Conservation (phyloP, 1,284 basidiomycete genomes). For the Peniophora sp. region DNA sequence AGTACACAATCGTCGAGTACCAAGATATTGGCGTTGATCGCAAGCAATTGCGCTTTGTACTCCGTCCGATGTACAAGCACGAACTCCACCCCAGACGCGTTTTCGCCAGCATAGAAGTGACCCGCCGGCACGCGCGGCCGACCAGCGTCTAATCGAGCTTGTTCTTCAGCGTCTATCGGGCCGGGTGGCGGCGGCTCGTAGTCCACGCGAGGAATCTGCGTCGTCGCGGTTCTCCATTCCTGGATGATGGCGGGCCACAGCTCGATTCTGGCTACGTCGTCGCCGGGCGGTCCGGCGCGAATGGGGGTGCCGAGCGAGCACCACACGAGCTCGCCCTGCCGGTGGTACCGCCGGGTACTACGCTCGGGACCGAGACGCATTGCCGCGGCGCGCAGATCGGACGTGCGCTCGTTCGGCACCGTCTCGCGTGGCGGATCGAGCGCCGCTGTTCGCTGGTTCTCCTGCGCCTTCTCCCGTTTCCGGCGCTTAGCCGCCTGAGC, state of each 20-base stretch:
- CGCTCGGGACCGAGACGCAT: conserved; percentile 26
- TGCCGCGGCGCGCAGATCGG: conserved; percentile 48
- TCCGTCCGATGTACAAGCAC: conserved; percentile 42
- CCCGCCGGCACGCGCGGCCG: background rate
- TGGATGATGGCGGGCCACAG: conserved; percentile 72
- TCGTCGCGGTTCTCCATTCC: conserved; percentile 40
- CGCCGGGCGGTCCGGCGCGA: conserved; percentile 12
- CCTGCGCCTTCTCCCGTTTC: conserved; percentile 41
- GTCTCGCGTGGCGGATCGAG: too few species aligned
- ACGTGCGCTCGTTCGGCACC: conserved; percentile 27
- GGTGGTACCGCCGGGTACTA: conserved; percentile 42
- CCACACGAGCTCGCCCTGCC: conserved; percentile 71
- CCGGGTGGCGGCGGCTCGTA: background rate
- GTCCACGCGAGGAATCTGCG: conserved; percentile 14
- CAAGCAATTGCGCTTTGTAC: conserved; percentile 62
- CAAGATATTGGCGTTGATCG: conserved; percentile 35
- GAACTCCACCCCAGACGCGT: too few species aligned
- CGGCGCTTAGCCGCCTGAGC: conserved; percentile 32
- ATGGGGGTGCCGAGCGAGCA: conserved; percentile 51
- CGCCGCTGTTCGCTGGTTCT: conserved; percentile 15
- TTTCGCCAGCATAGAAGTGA: too few species aligned
- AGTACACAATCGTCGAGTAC: conserved; percentile 49
- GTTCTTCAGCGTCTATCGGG: conserved; percentile 1
- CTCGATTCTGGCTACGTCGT: conserved; percentile 34
- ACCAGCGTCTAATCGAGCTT: background rate